Conservation (phyloP, 2,329 filamentous ascomycete genomes). For the Aspergillus arachidicola region DNA sequence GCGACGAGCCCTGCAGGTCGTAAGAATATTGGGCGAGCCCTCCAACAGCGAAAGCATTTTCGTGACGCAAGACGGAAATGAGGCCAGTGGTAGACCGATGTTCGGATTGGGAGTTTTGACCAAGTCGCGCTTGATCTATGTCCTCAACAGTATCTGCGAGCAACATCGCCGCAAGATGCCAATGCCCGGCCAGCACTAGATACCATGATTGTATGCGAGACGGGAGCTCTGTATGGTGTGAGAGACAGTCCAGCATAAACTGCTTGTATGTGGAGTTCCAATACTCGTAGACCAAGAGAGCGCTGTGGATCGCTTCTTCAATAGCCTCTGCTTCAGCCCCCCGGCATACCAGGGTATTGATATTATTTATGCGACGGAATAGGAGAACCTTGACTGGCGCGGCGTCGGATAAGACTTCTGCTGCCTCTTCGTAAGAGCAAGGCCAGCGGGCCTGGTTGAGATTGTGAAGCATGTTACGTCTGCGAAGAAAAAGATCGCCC, state of each 20-base stretch:
- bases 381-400: not conserved
- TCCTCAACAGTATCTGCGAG: constrained; percentile 57
- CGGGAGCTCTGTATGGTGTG: not conserved
- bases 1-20: not conserved
- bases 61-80: not conserved
- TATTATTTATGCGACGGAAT: not conserved
- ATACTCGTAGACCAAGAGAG: not conserved
- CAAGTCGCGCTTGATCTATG: constrained; percentile 46
- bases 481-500: not conserved
- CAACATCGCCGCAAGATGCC: constrained; percentile 59
- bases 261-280: not conserved
- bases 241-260: not conserved
- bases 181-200: constrained; percentile 59
- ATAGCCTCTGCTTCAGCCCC: not conserved
- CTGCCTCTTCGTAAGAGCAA: not conserved
- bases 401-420: not conserved
- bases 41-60: not conserved
- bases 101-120: not conserved
- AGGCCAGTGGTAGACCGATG: not conserved
- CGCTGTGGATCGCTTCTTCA: not conserved
- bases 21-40: not conserved
- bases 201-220: constrained; percentile 61
- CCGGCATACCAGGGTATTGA: not conserved
- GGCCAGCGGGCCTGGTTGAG: not conserved
- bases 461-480: not conserved